These are phyloP conservation scores for Symbiodinium natans DNA, from an alignment of 73 alveolate genomes.

Conservation along the genomic window DNA sequence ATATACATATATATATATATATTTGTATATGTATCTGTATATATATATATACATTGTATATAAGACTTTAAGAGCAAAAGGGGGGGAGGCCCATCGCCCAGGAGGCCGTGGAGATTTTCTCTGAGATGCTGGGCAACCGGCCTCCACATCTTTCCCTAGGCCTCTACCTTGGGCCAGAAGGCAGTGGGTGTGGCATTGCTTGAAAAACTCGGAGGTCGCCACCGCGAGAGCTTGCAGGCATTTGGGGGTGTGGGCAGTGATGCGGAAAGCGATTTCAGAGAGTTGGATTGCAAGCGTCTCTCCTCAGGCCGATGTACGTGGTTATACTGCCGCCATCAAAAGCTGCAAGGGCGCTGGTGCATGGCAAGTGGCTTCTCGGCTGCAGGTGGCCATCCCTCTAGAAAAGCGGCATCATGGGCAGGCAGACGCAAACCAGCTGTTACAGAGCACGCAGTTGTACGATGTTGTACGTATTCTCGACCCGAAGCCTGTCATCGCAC, in stretches of 20 bases:
- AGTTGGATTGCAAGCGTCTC: not conserved
- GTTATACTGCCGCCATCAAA: slow-evolving; percentile 39
- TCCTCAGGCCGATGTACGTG: slow-evolving; percentile 25
- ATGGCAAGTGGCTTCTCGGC: not conserved
- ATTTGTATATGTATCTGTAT: no score
- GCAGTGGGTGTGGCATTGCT: not conserved
- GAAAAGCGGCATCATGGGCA: no score
- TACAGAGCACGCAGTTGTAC: no score
- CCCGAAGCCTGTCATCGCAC: no score
- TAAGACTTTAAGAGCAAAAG: not conserved
- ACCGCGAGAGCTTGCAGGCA: slow-evolving; percentile 25
- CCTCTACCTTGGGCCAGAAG: not conserved
- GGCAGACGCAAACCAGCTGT: no score
- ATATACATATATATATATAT: no score
- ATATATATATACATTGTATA: no score
- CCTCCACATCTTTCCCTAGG: slow-evolving; percentile 54
- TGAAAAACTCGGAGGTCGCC: slow-evolving; percentile 64
- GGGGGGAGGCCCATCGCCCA: not conserved
- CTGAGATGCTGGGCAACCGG: slow-evolving; percentile 37
- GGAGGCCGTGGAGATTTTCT: slow-evolving; percentile 27
- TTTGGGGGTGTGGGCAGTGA: not conserved
- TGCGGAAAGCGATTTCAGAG: not conserved
- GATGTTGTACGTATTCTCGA: no score
- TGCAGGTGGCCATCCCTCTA: not conserved
- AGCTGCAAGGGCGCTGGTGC: slow-evolving; percentile 68